phyloP scores from a whole-genome alignment of 148 eudicot genomes.

The Rhododendron mucronatum region DNA sequence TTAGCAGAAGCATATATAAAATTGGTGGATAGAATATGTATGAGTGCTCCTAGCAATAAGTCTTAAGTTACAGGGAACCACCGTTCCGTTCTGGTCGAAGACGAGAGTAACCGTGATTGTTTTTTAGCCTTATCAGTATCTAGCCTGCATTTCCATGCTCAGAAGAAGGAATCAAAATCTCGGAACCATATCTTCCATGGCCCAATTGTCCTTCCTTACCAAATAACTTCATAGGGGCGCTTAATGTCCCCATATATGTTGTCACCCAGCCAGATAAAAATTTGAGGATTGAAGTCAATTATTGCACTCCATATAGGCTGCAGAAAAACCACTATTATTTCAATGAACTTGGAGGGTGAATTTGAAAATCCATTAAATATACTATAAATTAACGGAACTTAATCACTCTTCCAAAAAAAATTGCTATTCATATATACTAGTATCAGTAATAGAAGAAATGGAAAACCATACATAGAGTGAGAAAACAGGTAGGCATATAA shows the following conservation, averaged over 20 bases:
- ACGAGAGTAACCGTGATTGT: constrained; percentile 40
- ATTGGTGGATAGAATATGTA: not conserved
- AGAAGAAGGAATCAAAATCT: constrained; percentile 58
- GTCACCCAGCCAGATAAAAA: constrained; percentile 74
- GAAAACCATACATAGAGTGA: not conserved
- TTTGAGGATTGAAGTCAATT: constrained; percentile 43
- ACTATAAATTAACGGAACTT: not conserved
- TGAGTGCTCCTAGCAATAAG: not conserved
- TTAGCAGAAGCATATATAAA: constrained; percentile 1
- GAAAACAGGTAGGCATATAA: not conserved
- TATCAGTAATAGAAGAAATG: not conserved
- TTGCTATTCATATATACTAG: not conserved
- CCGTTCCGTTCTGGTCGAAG: constrained; percentile 46
- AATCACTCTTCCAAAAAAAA: not conserved
- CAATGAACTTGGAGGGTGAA: not conserved
- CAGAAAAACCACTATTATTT: not conserved
- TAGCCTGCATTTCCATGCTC: constrained; percentile 55
- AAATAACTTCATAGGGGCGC: constrained; percentile 48
- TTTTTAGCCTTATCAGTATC: constrained; percentile 40
- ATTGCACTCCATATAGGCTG: constrained; percentile 66
- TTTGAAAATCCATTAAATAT: not conserved
- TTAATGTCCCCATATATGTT: constrained; percentile 66
- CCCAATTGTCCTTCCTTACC: constrained; percentile 69
- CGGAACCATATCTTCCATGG: constrained; percentile 68
- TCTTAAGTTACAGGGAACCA: constrained; percentile 11